Percentiles rank a stretch among this genome's conserved stretches.
phyloP scores from a whole-genome alignment of 345 rosid genomes.

The Gossypium rotundifolium region DNA sequence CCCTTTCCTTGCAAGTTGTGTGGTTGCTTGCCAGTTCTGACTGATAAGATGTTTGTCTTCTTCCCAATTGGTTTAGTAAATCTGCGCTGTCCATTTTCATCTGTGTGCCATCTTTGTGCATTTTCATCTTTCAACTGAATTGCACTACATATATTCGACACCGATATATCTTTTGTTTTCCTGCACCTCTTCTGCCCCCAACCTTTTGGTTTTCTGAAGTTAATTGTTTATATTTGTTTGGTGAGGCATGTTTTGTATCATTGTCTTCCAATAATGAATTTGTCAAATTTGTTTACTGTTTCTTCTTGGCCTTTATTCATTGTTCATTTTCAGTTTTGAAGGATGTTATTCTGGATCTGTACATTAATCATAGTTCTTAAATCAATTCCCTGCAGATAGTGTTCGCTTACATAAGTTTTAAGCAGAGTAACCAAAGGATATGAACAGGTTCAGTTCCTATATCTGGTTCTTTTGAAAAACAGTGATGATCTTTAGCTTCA shows the following conservation, averaged over 20 bases:
- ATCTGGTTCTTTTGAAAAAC: not conserved
- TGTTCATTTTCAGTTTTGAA: not conserved
- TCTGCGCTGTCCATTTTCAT: not conserved
- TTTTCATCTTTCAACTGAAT: not conserved
- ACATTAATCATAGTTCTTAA: not conserved
- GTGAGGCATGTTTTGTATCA: not conserved
- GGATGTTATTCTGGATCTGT: slow-evolving; percentile 3
- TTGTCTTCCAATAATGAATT: not conserved
- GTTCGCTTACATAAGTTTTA: not conserved
- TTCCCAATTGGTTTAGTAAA: not conserved
- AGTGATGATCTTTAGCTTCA: not conserved
- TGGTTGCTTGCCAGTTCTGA: not conserved
- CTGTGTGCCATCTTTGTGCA: not conserved
- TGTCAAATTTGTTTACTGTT: slow-evolving; percentile 9
- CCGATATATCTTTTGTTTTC: not conserved
- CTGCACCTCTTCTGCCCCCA: not conserved
- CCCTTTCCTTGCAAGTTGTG: slow-evolving; percentile 6
- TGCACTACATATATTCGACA: not conserved
- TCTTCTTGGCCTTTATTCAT: not conserved
- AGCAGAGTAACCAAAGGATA: slow-evolving; percentile 4
- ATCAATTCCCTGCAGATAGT: slow-evolving; percentile 8
- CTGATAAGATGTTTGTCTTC: not conserved
- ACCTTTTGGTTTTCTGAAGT: not conserved
- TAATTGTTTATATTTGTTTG: not conserved
- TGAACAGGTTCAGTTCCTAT: slow-evolving; percentile 21